Percentiles rank a stretch among this genome's conserved stretches.
phyloP scores from a whole-genome alignment of 345 rosid species.

The Euphorbia peplus region DNA sequence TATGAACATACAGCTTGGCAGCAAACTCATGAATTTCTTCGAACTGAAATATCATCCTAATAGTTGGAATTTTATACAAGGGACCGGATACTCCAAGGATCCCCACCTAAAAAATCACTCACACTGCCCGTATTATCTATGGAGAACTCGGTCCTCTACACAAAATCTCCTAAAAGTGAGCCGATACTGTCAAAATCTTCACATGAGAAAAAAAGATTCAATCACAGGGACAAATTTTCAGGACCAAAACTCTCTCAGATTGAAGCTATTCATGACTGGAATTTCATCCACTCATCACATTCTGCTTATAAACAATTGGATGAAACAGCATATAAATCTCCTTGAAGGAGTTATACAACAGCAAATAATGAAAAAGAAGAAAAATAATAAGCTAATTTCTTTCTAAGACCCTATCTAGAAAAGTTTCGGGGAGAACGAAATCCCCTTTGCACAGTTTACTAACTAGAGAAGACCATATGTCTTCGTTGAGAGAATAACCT shows the following conservation, averaged over 20 bases:
- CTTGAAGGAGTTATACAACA: neutral
- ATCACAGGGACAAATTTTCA: neutral
- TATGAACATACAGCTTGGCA: neutral
- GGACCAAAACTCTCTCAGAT: neutral
- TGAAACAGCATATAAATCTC: neutral
- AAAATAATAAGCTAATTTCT: neutral
- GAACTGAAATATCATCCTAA: too few species aligned
- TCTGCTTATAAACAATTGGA: neutral
- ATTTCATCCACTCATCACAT: neutral
- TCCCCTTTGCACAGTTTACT: constrained; percentile 23
- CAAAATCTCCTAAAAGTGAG: too few species aligned
- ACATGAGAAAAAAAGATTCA: too few species aligned
- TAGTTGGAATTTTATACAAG: too few species aligned
- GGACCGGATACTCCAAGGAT: too few species aligned
- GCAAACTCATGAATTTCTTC: neutral
- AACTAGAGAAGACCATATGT: constrained; percentile 24
- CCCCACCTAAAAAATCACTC: too few species aligned
- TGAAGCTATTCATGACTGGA: neutral
- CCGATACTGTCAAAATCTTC: too few species aligned
- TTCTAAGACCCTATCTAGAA: neutral
- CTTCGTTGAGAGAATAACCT: constrained; percentile 27
- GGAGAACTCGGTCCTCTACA: too few species aligned
- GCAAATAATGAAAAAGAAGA: neutral
- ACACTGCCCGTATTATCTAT: too few species aligned
- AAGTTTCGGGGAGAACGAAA: neutral